Evolutionary conservation across 2,329 filamentous ascomycete species (phyloP), one percentile per base, ranked within the genome.

Genomic region (Monosporascus sp.): DNA sequence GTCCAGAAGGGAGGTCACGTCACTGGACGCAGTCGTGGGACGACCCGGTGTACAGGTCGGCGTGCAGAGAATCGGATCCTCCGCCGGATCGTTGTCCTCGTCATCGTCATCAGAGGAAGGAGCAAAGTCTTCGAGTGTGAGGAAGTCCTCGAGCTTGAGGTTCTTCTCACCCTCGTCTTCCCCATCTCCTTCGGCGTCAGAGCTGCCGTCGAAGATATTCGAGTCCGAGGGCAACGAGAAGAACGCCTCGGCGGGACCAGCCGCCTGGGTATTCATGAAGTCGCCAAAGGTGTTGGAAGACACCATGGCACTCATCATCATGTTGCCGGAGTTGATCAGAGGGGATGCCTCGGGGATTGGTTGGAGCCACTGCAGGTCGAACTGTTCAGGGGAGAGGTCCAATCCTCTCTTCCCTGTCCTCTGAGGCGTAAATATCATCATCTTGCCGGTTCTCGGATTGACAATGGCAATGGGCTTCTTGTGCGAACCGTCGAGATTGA

Each of bases 261-360:
- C 78, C n/a, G 84, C 78, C 64, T 88, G 84, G 5, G 81, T 82
- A 58, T 80, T 79, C 69, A 84, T 73, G 54, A 79, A 79, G 62
- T 82, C 78, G 43, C 77, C 78, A 60, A 81, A 80, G 0, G 78
- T 76, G 56, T 78, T 78, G 52, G 74, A 75, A 1, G 79, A 79
- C 51, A 85, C 79, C 72, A 91, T 85, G 61, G 85, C 86, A 48
- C 86, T 86, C 73, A 92, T 84, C 88, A 92, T 91, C 59, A 92
- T 79, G 55, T 90, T 88, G 52, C 85, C 84, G 18, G 84, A 82
- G 55, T 87, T 85, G 56, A 87, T 72, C 63, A 88, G 82, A 17
- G 86, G 83, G 0, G 76, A 76, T 4, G 74, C 65, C 51, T 76
- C 69, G 17, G 64, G 31, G 38, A 72, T 63, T 51, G 73, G 65